Conservation (phyloP, 2,329 filamentous ascomycete genomes). For the Aspergillus caelatus region DNA sequence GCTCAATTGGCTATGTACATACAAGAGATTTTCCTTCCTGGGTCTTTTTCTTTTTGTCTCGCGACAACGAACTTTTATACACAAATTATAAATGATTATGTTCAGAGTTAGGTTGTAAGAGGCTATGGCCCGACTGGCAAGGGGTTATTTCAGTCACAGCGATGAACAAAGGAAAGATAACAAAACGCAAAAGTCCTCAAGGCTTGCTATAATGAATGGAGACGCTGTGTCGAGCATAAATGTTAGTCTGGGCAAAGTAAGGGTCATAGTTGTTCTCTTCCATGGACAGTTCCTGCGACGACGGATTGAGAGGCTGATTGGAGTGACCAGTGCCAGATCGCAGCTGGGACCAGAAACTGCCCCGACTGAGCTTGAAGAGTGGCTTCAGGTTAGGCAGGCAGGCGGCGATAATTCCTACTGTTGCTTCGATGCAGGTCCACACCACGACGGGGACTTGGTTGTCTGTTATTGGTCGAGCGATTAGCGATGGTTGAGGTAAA, state of each 20-base stretch:
- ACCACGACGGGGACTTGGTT: conserved; percentile 32
- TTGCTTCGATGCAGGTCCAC: conserved; percentile 36
- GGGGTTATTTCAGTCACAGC: not conserved
- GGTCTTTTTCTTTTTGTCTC: not conserved
- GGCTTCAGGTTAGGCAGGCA: conserved; percentile 34
- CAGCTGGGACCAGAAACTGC: conserved; percentile 24
- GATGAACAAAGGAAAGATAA: not conserved
- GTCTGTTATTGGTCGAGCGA: conserved; percentile 14
- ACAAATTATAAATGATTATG: not conserved
- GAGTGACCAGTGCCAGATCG: conserved; percentile 6
- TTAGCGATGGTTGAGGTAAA: not conserved
- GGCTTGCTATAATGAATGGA: conserved; percentile 1
- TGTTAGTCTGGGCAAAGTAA: not conserved
- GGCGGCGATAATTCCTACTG: conserved; percentile 33
- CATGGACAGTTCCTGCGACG: not conserved
- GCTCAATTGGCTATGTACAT: not conserved
- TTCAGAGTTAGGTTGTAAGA: not conserved
- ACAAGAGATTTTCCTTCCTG: not conserved
- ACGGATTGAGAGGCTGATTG: conserved; percentile 1
- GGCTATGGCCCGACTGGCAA: not conserved
- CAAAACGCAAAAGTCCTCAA: not conserved
- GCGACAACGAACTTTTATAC: not conserved
- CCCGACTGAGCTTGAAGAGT: conserved; percentile 23
- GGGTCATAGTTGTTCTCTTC: conserved; percentile 45
- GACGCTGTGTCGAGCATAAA: not conserved